Conservation (phyloP, 2,329 filamentous ascomycete genomes). For the Tricladium varicosporioides region DNA sequence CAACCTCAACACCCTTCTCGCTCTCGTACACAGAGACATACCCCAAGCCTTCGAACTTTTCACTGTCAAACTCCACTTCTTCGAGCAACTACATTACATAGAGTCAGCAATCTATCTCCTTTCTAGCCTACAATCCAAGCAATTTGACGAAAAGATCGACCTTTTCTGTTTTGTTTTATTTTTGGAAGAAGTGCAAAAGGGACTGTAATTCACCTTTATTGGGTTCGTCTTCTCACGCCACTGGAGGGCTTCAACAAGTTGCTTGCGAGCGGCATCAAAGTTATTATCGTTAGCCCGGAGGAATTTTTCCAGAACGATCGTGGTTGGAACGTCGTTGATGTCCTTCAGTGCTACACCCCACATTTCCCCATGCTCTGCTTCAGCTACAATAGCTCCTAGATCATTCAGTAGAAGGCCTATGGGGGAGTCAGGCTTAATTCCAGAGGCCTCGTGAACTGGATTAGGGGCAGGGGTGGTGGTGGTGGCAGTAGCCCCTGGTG, state of each 20-base stretch:
- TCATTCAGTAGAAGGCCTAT: no score
- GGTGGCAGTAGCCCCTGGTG: no score
- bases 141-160: no score
- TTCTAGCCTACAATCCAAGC: no score
- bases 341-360: slow-evolving; percentile 68
- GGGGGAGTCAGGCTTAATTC: no score
- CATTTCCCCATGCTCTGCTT: slow-evolving; percentile 70
- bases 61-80: slow-evolving; percentile 58
- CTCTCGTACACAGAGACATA: slow-evolving; percentile 72
- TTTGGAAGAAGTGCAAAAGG: no score
- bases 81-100: slow-evolving; percentile 45
- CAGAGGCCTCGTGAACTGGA: no score
- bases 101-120: no score
- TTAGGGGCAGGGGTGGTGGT: no score
- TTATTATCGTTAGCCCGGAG: slow-evolving; percentile 85
- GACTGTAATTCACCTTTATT: slow-evolving; percentile 41
- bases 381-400: slow-evolving; percentile 45
- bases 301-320: slow-evolving; percentile 89
- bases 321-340: slow-evolving; percentile 64
- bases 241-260: slow-evolving; percentile 74
- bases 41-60: slow-evolving; percentile 75
- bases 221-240: slow-evolving; percentile 82
- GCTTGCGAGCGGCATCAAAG: slow-evolving; percentile 68
- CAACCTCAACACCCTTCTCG: slow-evolving; percentile 56
- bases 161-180: no score